Percentiles rank a stretch among this genome's conserved stretches.
Evolutionary conservation across 1,284 basidiomycete species (phyloP).

Genomic region (Rhodotorula sp.): DNA sequence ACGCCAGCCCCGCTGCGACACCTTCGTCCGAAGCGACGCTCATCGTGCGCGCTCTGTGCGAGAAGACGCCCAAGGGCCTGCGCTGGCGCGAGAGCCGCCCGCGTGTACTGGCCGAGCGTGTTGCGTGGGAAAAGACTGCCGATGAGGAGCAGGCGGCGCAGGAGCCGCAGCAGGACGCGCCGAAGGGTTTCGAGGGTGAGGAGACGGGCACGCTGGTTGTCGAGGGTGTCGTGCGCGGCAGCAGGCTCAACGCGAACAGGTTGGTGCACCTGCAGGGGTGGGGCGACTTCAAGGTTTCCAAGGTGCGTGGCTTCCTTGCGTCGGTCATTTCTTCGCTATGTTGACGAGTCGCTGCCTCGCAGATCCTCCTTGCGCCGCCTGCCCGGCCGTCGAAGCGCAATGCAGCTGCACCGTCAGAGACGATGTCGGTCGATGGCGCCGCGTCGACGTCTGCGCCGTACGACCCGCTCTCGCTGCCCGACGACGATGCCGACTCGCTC

Average conservation of each 20-base stretch:
- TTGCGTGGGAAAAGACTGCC: conserved; percentile 45
- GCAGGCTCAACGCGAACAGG: conserved; percentile 75
- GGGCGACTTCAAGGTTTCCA: conserved; percentile 84
- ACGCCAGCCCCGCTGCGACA: background rate
- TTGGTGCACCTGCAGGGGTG: conserved; percentile 84
- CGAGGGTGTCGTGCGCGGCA: conserved; percentile 81
- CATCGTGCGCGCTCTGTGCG: conserved; percentile 71
- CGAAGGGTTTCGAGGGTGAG: conserved; percentile 42
- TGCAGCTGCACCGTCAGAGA: conserved; percentile 6
- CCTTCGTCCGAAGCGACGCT: conserved; percentile 65
- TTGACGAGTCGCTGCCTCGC: background rate
- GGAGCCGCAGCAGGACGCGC: conserved; percentile 57
- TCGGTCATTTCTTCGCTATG: too few species aligned
- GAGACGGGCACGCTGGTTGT: conserved; percentile 63
- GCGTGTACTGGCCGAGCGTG: conserved; percentile 73
- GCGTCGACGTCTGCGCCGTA: conserved; percentile 57
- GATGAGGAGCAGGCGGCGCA: background rate
- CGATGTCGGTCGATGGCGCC: conserved; percentile 33
- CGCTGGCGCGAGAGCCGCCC: conserved; percentile 79
- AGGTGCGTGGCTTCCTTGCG: conserved; percentile 56
- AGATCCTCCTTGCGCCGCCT: conserved; percentile 32
- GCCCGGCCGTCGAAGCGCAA: conserved; percentile 20
- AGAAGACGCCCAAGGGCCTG: conserved; percentile 67
- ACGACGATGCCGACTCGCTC: conserved; percentile 79
- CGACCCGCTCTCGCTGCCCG: conserved; percentile 49